Conservation (phyloP, 83 land plant genomes). For the Thuja plicata region DNA sequence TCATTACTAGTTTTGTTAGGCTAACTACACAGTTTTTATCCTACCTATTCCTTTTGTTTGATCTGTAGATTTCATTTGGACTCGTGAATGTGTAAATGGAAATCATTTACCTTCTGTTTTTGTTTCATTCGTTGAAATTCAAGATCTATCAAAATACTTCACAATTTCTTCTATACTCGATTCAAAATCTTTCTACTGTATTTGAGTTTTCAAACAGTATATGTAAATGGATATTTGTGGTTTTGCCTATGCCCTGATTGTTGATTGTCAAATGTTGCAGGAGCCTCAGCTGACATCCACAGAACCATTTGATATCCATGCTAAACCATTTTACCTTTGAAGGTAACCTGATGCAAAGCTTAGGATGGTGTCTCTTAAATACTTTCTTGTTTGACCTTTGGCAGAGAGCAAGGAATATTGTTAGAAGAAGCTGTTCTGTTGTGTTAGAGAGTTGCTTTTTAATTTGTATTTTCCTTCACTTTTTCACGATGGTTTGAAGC, state of each 20-base stretch:
- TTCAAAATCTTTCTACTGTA: not conserved
- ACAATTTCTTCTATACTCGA: not conserved
- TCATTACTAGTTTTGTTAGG: not conserved
- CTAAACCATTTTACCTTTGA: slow-evolving; percentile 70
- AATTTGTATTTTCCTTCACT: not conserved
- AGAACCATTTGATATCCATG: slow-evolving; percentile 59
- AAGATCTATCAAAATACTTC: not conserved
- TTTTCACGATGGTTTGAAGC: not conserved
- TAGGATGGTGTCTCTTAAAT: not conserved
- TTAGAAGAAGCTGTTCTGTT: not conserved
- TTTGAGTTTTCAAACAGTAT: not conserved
- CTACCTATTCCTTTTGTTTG: not conserved
- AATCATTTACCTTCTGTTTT: not conserved
- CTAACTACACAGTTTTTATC: not conserved
- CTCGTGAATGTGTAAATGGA: not conserved
- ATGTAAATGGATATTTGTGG: not conserved
- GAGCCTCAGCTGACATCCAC: slow-evolving; percentile 72
- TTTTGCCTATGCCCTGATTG: not conserved
- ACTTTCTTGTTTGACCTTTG: not conserved
- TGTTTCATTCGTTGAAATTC: not conserved
- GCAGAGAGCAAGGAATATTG: not conserved
- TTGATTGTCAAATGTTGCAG: slow-evolving; percentile 31
- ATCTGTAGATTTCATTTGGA: not conserved
- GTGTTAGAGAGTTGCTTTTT: not conserved
- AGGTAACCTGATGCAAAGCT: not conserved